phyloP scores from a whole-genome alignment of 345 rosid species.

The Aethionema arabicum region DNA sequence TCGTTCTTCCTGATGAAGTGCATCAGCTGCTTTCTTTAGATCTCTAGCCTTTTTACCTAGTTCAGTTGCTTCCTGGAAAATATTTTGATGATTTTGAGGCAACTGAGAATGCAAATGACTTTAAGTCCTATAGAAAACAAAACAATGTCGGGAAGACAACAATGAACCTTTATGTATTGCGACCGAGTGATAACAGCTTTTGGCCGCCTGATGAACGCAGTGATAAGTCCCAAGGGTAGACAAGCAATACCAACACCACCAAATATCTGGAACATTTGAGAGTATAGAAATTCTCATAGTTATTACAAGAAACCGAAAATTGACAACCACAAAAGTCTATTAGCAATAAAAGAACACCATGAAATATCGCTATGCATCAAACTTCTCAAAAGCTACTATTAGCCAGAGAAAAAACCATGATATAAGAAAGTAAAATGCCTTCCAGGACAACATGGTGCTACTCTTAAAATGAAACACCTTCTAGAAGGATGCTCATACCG shows the following conservation, averaged over 20 bases:
- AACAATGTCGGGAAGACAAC: constrained; percentile 11
- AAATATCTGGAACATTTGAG: constrained; percentile 61
- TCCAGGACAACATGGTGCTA: constrained; percentile 13
- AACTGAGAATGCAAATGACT: background rate
- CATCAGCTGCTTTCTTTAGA: constrained; percentile 84
- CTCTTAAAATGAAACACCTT: constrained; percentile 4
- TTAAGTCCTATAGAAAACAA: background rate
- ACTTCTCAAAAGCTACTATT: no score
- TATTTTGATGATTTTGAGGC: constrained; percentile 16
- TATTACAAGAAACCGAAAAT: constrained; percentile 14
- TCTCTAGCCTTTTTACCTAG: constrained; percentile 93
- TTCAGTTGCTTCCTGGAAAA: constrained; percentile 89
- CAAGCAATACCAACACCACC: constrained; percentile 98
- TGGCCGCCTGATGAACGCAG: constrained; percentile 85
- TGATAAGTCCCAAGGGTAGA: constrained; percentile 83
- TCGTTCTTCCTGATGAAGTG: constrained; percentile 90
- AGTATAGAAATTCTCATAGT: constrained; percentile 20
- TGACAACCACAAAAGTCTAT: constrained; percentile 2
- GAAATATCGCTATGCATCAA: background rate
- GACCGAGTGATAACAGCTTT: constrained; percentile 94
- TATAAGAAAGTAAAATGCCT: background rate
- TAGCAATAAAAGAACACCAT: constrained; percentile 1
- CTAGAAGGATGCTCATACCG: constrained; percentile 48
- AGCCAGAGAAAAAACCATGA: no score
- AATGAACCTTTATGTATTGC: constrained; percentile 77